Base-by-base conservation (phyloP, 768 basidiomycete genomes). In the Leccinellum luteum region DNA sequence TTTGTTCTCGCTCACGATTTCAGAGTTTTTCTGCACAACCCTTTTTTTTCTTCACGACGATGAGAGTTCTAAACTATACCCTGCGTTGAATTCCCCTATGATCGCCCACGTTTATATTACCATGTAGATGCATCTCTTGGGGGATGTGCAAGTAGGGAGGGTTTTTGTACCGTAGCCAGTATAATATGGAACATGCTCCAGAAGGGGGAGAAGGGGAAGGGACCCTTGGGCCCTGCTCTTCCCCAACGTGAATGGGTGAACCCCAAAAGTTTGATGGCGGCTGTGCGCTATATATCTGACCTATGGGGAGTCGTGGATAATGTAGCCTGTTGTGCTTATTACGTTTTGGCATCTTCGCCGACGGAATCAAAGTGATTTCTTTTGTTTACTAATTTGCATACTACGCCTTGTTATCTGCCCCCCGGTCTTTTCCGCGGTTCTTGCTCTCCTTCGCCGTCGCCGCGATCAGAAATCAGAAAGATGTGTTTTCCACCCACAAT, bases 1-100 rank as follows among this genome's bases (percentile, higher is more conserved):
- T 55, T 54, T 14, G 54, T 53, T 56, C 28, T 60, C 38, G 25
- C 56, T 64, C 30, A 67, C 43, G 72, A 73, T 43, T 41, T n/a
- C 38, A 41, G 17, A 41, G n/a, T 19, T 49, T 51, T 54, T 44
- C 43, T 51, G 19, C 38, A n/a, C n/a, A 19, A 19, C 27, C 41
- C 30, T 50, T 54, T 34, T 30, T 31, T 34, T 45, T 51, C 43
- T 51, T 41, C 50, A 44, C 34, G 61, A 55, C 7, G 55, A 50
- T 50, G 47, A 57, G 44, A 25, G 23, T 54, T 51, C 50, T 61
- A 49, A 41, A 13, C 48, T 60, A 57, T 60, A 65, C 62, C 55
- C 38, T 41, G 38, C n/a, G 38, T 41, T 41, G 38, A 41, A 41
- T 41, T 41, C 50, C 55, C 25, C 10, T 59, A 60, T 66, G 65